A percentile compares a stretch with the other conserved stretches of the same genome.
Conservation (phyloP, 2,329 filamentous ascomycete genomes). For the Aspergillus niger region DNA sequence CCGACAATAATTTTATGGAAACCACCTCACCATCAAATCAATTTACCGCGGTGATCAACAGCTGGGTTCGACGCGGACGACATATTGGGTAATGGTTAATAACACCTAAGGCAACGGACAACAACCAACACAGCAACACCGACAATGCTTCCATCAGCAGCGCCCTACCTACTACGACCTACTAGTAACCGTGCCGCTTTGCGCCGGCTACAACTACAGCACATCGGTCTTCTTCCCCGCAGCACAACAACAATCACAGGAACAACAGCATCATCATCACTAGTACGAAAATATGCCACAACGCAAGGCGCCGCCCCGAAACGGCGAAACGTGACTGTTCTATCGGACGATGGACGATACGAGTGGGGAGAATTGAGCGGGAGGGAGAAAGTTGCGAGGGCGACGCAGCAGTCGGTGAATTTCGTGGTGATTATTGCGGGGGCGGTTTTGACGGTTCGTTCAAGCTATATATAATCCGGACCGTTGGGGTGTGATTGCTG, state of each 20-base stretch:
- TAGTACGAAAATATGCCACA: slow-evolving; percentile 58
- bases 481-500: background rate
- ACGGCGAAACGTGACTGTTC: slow-evolving; percentile 71
- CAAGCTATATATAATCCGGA: too few species aligned
- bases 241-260: slow-evolving; percentile 15
- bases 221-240: too few species aligned
- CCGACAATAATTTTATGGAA: background rate
- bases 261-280: slow-evolving; percentile 20
- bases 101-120: background rate
- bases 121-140: too few species aligned
- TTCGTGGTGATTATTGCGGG: slow-evolving; percentile 76
- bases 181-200: slow-evolving; percentile 7
- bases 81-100: slow-evolving; percentile 16
- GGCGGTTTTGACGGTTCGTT: slow-evolving; percentile 68
- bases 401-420: slow-evolving; percentile 90
- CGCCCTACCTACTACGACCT: slow-evolving; percentile 23
- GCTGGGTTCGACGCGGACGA: slow-evolving; percentile 15
- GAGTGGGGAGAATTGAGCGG: slow-evolving; percentile 76
- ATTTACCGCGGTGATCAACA: too few species aligned
- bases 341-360: slow-evolving; percentile 82
- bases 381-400: slow-evolving; percentile 77
- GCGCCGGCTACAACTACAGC: background rate
- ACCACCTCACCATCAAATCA: too few species aligned
- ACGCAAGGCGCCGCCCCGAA: slow-evolving; percentile 40
- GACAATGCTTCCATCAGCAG: slow-evolving; percentile 22